Conservation (phyloP, 495 filamentous ascomycete genomes). For the Hyaloscypha variabilis region DNA sequence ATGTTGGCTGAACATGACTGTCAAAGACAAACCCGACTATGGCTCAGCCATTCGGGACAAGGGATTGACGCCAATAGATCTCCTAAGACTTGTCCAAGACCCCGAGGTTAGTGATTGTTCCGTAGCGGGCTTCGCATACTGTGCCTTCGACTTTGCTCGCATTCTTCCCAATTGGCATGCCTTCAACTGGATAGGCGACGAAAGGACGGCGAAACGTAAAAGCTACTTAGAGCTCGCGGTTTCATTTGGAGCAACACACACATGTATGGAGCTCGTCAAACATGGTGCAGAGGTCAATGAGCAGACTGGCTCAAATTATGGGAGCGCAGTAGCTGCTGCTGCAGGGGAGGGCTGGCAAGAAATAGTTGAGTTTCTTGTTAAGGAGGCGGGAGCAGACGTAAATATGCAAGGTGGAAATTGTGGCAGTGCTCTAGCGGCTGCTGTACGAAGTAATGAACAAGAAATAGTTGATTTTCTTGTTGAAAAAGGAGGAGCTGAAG, state of each 20-base stretch:
- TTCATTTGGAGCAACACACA: constrained; percentile 11
- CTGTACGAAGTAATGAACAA: not conserved
- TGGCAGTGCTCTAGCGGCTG: constrained; percentile 16
- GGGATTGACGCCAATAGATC: too few species aligned
- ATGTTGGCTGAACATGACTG: constrained; percentile 30
- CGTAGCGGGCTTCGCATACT: constrained; percentile 29
- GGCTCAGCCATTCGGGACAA: too few species aligned
- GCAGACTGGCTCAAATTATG: too few species aligned
- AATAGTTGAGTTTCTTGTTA: not conserved
- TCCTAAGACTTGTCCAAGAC: too few species aligned
- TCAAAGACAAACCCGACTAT: not conserved
- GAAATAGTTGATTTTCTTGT: too few species aligned
- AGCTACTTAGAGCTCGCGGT: constrained; percentile 32
- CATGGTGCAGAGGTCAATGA: constrained; percentile 6
- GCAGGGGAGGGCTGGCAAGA: not conserved
- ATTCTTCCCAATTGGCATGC: constrained; percentile 38
- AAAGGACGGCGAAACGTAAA: constrained; percentile 7
- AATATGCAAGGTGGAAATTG: constrained; percentile 4
- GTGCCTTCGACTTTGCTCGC: constrained; percentile 31
- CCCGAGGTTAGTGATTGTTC: too few species aligned
- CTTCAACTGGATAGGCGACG: constrained; percentile 13
- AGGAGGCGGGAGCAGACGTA: too few species aligned
- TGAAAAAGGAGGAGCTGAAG: too few species aligned
- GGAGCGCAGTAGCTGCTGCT: constrained; percentile 11
- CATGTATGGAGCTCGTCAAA: constrained; percentile 21